These are phyloP conservation scores for Madurella fahalii DNA, from an alignment of 2,329 filamentous ascomycete genomes.

Conservation along the genomic window DNA sequence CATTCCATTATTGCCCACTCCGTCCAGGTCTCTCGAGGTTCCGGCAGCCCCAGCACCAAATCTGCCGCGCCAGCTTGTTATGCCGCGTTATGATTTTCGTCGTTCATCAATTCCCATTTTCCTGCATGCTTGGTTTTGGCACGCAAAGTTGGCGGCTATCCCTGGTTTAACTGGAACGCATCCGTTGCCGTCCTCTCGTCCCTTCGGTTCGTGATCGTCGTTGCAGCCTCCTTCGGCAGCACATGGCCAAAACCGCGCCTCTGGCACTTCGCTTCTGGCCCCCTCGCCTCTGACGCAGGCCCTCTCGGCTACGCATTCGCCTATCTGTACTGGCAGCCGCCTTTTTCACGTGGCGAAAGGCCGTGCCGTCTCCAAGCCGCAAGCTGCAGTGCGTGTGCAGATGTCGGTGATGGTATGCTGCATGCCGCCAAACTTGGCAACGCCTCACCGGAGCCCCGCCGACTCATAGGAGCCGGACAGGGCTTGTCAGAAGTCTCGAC, in stretches of 20 bases:
- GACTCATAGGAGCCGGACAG: conserved; percentile 8
- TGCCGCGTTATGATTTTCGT: conserved; percentile 24
- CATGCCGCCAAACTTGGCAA: conserved; percentile 3
- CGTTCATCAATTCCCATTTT: conserved; percentile 14
- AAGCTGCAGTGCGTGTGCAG: neutral
- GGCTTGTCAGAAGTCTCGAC: conserved; percentile 12
- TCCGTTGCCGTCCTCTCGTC: conserved; percentile 1
- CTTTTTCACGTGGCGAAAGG: conserved; percentile 17
- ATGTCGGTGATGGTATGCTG: conserved; percentile 5
- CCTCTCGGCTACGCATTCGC: conserved; percentile 10
- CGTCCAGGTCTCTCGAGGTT: no score
- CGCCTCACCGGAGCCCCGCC: conserved; percentile 13
- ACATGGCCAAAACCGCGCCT: neutral
- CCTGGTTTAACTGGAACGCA: conserved; percentile 6
- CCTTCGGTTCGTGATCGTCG: neutral
- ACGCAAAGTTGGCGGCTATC: neutral
- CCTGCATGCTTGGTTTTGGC: conserved; percentile 12
- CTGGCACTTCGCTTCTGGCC: conserved; percentile 2
- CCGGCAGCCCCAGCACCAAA: neutral
- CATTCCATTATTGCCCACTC: no score
- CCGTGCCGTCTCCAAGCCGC: conserved; percentile 6
- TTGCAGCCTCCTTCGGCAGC: neutral
- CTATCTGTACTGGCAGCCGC: conserved; percentile 1
- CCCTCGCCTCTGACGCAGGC: conserved; percentile 5
- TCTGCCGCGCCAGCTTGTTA: conserved; percentile 19